phyloP scores from a whole-genome alignment of 345 rosid species.

The Populus ilicifolia region DNA sequence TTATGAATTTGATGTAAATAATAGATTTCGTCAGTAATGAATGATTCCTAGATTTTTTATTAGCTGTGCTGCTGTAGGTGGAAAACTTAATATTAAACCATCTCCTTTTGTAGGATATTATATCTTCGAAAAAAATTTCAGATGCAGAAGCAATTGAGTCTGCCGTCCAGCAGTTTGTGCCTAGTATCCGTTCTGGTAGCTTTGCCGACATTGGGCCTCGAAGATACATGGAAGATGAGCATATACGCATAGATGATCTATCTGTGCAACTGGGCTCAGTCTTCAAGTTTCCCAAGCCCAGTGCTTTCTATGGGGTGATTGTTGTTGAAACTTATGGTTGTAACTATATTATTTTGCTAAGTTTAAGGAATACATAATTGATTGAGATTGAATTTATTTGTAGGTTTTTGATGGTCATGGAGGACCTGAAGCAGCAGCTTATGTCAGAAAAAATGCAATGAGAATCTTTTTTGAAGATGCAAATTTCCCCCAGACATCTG shows the following conservation, averaged over 20 bases:
- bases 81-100: neutral
- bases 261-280: slow-evolving; percentile 39
- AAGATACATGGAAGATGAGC: slow-evolving; percentile 66
- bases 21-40: neutral
- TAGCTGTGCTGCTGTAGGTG: neutral
- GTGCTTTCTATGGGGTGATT: slow-evolving; percentile 64
- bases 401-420: slow-evolving; percentile 94
- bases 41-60: neutral
- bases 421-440: slow-evolving; percentile 81
- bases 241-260: slow-evolving; percentile 55
- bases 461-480: slow-evolving; percentile 56
- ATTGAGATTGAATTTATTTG: neutral
- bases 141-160: slow-evolving; percentile 30
- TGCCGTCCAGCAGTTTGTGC: slow-evolving; percentile 36
- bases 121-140: slow-evolving; percentile 22
- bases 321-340: neutral
- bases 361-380: neutral
- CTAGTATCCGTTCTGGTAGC: slow-evolving; percentile 60
- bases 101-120: slow-evolving; percentile 38
- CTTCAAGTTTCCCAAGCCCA: slow-evolving; percentile 51
- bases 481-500: slow-evolving; percentile 51
- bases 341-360: neutral
- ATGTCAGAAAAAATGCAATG: slow-evolving; percentile 40
- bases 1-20: neutral
- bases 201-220: slow-evolving; percentile 57